phyloP scores from a whole-genome alignment of 208 protist species.

The Angomonas deanei region DNA sequence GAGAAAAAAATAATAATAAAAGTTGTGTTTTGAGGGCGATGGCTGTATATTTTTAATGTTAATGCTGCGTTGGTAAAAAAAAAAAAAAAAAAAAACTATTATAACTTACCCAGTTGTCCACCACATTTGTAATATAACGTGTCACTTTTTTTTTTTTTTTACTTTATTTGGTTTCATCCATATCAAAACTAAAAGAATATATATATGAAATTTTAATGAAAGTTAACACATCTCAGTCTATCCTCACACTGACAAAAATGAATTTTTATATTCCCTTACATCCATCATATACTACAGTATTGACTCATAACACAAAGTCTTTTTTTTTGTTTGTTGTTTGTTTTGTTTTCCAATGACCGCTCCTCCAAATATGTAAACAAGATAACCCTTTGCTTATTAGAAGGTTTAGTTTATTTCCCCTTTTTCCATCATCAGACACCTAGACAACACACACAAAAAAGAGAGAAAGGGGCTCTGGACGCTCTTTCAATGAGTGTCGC shows the following conservation, averaged over 20 bases:
- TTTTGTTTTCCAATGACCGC: too few species aligned
- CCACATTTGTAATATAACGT: too few species aligned
- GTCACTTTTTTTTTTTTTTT: slow-evolving; percentile 12
- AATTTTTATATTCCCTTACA: background rate
- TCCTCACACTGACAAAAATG: background rate
- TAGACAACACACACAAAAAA: too few species aligned
- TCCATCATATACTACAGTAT: slow-evolving; percentile 1
- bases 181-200: slow-evolving; percentile 6
- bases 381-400: too few species aligned
- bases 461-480: too few species aligned
- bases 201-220: slow-evolving; percentile 14
- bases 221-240: background rate
- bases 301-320: slow-evolving; percentile 3
- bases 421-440: too few species aligned
- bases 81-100: too few species aligned
- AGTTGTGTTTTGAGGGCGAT: background rate
- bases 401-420: too few species aligned
- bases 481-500: too few species aligned
- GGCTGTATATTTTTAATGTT: background rate
- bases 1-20: background rate
- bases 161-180: slow-evolving; percentile 10
- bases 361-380: too few species aligned
- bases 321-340: slow-evolving; percentile 5
- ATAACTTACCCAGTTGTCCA: too few species aligned
- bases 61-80: background rate